phyloP scores from a whole-genome alignment of 371 early-diverging fungal genomes.

The Mortierella sp. region DNA sequence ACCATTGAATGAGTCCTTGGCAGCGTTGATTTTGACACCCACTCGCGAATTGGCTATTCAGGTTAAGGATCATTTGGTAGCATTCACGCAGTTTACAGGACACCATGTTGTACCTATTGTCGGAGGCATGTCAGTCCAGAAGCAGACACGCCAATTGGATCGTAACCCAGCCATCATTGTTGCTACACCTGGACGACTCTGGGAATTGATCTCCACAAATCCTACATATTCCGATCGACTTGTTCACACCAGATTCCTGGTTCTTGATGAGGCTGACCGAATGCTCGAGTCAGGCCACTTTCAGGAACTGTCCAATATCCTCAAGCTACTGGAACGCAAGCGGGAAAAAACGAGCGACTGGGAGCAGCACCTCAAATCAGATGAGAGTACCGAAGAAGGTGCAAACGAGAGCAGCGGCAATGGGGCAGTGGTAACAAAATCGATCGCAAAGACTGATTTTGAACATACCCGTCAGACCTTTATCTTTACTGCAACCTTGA shows the following conservation, averaged over 20 bases:
- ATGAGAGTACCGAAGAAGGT: constrained; percentile 3
- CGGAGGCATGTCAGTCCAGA: constrained; percentile 94
- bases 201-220: constrained; percentile 86
- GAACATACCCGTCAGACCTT: constrained; percentile 82
- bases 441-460: constrained; percentile 34
- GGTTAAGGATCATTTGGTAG: constrained; percentile 81
- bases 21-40: constrained; percentile 84
- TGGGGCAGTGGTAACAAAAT: constrained; percentile 10
- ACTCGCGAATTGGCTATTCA: constrained; percentile 96
- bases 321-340: constrained; percentile 68
- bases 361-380: constrained; percentile 31
- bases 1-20: constrained; percentile 51
- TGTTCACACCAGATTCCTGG: constrained; percentile 74
- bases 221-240: constrained; percentile 66
- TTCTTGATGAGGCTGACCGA: constrained; percentile 99
- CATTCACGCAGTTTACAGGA: constrained; percentile 68
- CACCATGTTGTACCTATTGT: constrained; percentile 78
- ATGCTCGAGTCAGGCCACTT: constrained; percentile 96
- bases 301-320: constrained; percentile 76
- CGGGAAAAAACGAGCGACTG: constrained; percentile 59
- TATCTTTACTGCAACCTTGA: constrained; percentile 96
- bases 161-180: constrained; percentile 89
- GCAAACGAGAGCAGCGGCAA: background rate
- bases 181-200: constrained; percentile 98
- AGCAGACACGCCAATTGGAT: constrained; percentile 85